Conservation (phyloP, 2,329 filamentous ascomycete genomes). For the Aspergillus piperis region DNA sequence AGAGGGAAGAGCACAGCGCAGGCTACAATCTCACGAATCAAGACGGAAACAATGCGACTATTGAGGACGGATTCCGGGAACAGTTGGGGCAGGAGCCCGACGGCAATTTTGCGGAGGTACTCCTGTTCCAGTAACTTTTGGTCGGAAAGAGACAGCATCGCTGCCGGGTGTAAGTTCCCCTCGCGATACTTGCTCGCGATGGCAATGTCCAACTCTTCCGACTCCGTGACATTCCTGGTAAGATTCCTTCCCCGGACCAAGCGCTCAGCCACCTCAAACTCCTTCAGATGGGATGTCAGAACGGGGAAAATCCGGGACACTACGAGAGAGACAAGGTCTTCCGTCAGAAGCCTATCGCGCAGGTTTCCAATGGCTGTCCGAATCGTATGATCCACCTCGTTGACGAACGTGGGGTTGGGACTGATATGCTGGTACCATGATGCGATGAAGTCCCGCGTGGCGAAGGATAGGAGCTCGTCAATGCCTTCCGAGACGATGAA, state of each 20-base stretch:
- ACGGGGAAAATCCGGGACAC: slow-evolving; percentile 84
- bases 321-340: slow-evolving; percentile 81
- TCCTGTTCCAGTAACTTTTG: slow-evolving; percentile 84
- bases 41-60: slow-evolving; percentile 75
- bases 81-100: slow-evolving; percentile 70
- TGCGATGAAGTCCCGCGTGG: slow-evolving; percentile 80
- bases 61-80: slow-evolving; percentile 73
- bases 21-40: slow-evolving; percentile 87
- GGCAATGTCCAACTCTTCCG: slow-evolving; percentile 90
- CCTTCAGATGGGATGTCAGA: slow-evolving; percentile 81
- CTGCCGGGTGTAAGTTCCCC: slow-evolving; percentile 84
- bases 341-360: slow-evolving; percentile 68
- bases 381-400: slow-evolving; percentile 82
- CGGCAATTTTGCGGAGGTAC: slow-evolving; percentile 75
- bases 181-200: slow-evolving; percentile 93
- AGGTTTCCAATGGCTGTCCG: slow-evolving; percentile 71
- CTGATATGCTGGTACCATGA: slow-evolving; percentile 91
- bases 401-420: slow-evolving; percentile 73
- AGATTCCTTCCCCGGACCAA: slow-evolving; percentile 83
- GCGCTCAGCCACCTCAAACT: slow-evolving; percentile 88
- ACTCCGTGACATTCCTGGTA: slow-evolving; percentile 88
- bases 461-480: slow-evolving; percentile 73
- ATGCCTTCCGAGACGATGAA: slow-evolving; percentile 76
- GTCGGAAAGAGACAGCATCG: slow-evolving; percentile 78
- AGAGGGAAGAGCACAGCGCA: slow-evolving; percentile 87